Conservation (phyloP, 2,329 filamentous ascomycete species). For the Neonectria neomacrospora region DNA sequence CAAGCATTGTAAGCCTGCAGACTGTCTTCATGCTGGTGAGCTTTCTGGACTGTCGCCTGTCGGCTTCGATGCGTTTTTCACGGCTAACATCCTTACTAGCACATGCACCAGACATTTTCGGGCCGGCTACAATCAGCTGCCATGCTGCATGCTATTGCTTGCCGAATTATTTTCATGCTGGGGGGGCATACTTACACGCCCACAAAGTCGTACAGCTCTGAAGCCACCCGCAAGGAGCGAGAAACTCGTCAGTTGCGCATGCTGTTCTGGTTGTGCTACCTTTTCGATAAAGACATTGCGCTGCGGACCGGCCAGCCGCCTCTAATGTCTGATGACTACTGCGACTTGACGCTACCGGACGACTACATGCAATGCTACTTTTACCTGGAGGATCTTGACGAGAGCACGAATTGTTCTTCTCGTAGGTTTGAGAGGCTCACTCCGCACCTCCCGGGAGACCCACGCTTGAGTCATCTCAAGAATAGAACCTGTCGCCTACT, state of each 20-base stretch:
- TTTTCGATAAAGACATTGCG: conserved; percentile 66
- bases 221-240: conserved; percentile 39
- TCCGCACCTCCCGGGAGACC: conserved; percentile 57
- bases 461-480: conserved; percentile 63
- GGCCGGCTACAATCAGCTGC: conserved; percentile 59
- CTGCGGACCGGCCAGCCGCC: conserved; percentile 65
- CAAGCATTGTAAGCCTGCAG: conserved; percentile 57
- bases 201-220: conserved; percentile 18
- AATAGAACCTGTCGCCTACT: conserved; percentile 59
- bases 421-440: not conserved
- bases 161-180: conserved; percentile 60
- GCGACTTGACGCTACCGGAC: conserved; percentile 44
- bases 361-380: conserved; percentile 42
- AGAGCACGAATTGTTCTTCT: conserved; percentile 1
- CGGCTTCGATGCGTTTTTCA: not conserved
- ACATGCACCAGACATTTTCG: conserved; percentile 55
- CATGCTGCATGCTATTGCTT: conserved; percentile 57
- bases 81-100: conserved; percentile 38
- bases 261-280: conserved; percentile 67
- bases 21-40: conserved; percentile 61
- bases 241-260: conserved; percentile 50
- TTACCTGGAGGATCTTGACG: conserved; percentile 4
- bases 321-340: conserved; percentile 55
- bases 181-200: conserved; percentile 54
- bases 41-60: not conserved